phyloP scores from a whole-genome alignment of 768 basidiomycete genomes.

The Sistotremastrum niveocremeum region DNA sequence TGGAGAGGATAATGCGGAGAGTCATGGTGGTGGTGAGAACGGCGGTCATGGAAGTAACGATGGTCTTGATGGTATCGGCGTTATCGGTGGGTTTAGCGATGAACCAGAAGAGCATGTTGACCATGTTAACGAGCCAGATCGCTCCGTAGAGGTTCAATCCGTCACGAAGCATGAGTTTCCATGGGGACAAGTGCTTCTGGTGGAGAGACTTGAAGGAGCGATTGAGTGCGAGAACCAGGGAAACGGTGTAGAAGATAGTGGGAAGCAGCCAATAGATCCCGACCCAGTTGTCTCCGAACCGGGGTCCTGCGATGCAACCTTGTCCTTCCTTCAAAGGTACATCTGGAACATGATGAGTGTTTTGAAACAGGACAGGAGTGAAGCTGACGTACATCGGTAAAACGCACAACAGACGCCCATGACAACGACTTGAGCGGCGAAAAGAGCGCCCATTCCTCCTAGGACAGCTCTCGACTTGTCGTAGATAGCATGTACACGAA shows the following conservation, averaged over 20 bases:
- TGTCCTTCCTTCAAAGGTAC: constrained; percentile 63
- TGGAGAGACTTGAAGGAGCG: constrained; percentile 47
- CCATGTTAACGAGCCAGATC: constrained; percentile 67
- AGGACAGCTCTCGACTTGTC: constrained; percentile 48
- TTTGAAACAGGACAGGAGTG: constrained; percentile 1
- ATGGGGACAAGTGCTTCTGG: constrained; percentile 44
- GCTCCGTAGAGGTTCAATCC: constrained; percentile 77
- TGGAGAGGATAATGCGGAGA: constrained; percentile 72
- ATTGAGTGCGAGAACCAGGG: constrained; percentile 48
- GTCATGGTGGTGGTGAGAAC: constrained; percentile 83
- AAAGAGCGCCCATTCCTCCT: constrained; percentile 38
- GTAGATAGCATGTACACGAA: constrained; percentile 70
- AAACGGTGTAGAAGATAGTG: constrained; percentile 55
- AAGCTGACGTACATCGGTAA: constrained; percentile 44
- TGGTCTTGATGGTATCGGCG: constrained; percentile 63
- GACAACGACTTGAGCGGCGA: constrained; percentile 54
- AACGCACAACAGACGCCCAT: constrained; percentile 70
- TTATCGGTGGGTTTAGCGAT: constrained; percentile 51
- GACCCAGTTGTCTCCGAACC: constrained; percentile 49
- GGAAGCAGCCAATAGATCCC: constrained; percentile 77
- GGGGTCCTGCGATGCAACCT: constrained; percentile 79
- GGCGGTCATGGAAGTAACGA: constrained; percentile 75
- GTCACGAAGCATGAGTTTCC: constrained; percentile 87
- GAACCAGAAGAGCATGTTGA: constrained; percentile 82
- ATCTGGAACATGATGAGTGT: constrained; percentile 22